These are phyloP conservation scores for Candida coquimbonensis DNA, from an alignment of 805 yeast species.

Conservation along the genomic window DNA sequence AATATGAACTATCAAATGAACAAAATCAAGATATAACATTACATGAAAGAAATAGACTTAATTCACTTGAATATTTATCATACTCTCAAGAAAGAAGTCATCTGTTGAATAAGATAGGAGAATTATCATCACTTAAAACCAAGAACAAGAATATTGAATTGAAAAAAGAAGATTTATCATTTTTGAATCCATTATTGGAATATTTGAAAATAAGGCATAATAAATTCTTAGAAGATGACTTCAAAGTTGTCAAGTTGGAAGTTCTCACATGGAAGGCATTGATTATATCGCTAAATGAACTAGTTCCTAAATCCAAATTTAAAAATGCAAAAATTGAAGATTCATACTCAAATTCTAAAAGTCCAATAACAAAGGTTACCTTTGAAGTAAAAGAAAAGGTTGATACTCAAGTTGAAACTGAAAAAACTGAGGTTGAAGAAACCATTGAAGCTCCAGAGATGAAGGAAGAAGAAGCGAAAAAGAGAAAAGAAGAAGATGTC, in stretches of 20 bases:
- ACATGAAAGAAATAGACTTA: slow-evolving; percentile 18
- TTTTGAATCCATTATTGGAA: slow-evolving; percentile 14
- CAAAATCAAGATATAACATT: slow-evolving; percentile 34
- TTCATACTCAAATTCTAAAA: slow-evolving; percentile 43
- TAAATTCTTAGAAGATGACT: slow-evolving; percentile 9
- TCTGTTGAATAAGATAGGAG: slow-evolving; percentile 4
- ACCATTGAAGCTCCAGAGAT: neutral
- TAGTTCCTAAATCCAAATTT: slow-evolving; percentile 30
- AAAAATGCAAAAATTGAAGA: slow-evolving; percentile 35
- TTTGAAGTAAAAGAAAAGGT: slow-evolving; percentile 10
- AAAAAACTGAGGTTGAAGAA: neutral
- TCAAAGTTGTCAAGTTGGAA: slow-evolving; percentile 8
- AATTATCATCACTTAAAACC: neutral
- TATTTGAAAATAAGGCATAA: slow-evolving; percentile 5
- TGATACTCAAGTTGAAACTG: neutral
- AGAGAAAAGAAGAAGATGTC: slow-evolving; percentile 19
- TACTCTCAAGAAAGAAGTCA: slow-evolving; percentile 10
- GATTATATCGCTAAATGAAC: slow-evolving; percentile 18
- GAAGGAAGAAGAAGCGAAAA: slow-evolving; percentile 1
- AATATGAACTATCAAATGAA: slow-evolving; percentile 44
- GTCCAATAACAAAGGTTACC: slow-evolving; percentile 38
- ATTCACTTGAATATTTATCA: slow-evolving; percentile 5
- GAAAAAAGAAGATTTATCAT: slow-evolving; percentile 2
- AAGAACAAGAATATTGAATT: neutral
- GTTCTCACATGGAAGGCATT: slow-evolving; percentile 26